Percentiles rank a stretch among this genome's conserved stretches.
Conservation (phyloP, 768 basidiomycete species). For the Tricholoma hemisulphureum region DNA sequence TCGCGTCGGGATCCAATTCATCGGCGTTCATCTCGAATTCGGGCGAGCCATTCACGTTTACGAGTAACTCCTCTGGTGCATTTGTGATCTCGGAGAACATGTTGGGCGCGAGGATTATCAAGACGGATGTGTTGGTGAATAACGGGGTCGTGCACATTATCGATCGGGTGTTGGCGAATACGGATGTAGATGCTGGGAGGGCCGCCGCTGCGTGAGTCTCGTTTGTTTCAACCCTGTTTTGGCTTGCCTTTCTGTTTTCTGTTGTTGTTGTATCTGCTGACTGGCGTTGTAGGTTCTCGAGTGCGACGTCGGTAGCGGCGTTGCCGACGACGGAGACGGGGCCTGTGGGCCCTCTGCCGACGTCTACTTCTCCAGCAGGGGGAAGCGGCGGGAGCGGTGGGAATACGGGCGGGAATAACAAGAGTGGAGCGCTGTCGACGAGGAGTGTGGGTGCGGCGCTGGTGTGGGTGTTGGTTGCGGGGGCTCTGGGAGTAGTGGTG, state of each 20-base stretch:
- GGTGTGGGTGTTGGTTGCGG: too few relatives aligned
- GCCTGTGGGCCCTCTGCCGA: conserved; percentile 30
- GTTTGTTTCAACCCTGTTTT: neutral
- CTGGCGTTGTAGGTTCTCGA: conserved; percentile 31
- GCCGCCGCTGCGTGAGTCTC: conserved; percentile 55
- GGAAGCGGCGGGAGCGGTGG: neutral
- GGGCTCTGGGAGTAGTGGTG: too few relatives aligned
- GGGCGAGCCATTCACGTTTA: conserved; percentile 53
- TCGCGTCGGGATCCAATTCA: too few relatives aligned
- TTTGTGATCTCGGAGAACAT: conserved; percentile 45
- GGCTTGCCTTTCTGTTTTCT: neutral
- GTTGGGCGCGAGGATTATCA: conserved; percentile 50
- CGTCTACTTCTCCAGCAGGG: conserved; percentile 3
- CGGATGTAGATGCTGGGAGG: conserved; percentile 36
- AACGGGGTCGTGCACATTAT: conserved; percentile 74
- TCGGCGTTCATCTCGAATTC: conserved; percentile 44
- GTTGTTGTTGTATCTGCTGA: neutral
- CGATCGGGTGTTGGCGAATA: conserved; percentile 51
- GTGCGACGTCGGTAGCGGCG: conserved; percentile 48
- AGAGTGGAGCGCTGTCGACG: neutral
- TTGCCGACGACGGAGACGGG: conserved; percentile 39
- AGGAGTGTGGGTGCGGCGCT: too few relatives aligned
- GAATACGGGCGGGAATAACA: neutral
- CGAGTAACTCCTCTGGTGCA: conserved; percentile 53
- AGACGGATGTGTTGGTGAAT: conserved; percentile 54